A percentile compares a stretch with the other conserved stretches of the same genome.
Evolutionary conservation across 1,284 basidiomycete species (phyloP).

Genomic region (Ceratobasidium sp.): DNA sequence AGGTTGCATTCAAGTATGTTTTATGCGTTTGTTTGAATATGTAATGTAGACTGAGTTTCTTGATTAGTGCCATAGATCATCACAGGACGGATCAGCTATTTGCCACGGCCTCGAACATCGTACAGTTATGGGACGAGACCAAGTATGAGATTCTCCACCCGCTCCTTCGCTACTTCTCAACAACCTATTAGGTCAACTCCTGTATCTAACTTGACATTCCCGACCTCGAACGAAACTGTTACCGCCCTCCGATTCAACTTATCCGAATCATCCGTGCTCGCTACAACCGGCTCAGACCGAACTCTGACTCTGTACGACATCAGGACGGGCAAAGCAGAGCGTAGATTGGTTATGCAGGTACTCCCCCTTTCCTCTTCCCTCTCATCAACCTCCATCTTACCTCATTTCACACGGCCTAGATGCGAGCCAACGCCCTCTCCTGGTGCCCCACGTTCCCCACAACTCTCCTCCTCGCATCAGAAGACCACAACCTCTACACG

Average conservation of each 20-base stretch:
- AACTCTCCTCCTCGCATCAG: slow-evolving; percentile 89
- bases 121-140: slow-evolving; percentile 98
- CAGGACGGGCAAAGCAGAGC: slow-evolving; percentile 93
- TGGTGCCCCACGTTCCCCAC: slow-evolving; percentile 99
- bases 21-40: neutral
- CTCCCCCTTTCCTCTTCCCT: slow-evolving; percentile 48
- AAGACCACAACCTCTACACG: slow-evolving; percentile 98
- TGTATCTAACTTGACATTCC: slow-evolving; percentile 85
- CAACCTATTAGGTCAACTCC: slow-evolving; percentile 68
- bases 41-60: slow-evolving; percentile 42
- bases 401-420: slow-evolving; percentile 60
- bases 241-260: slow-evolving; percentile 92
- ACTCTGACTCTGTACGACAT: slow-evolving; percentile 98
- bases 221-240: slow-evolving; percentile 87
- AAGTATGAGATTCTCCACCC: slow-evolving; percentile 67
- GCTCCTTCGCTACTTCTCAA: neutral
- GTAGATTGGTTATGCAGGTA: slow-evolving; percentile 90
- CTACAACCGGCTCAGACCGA: slow-evolving; percentile 92
- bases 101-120: slow-evolving; percentile 91
- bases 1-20: slow-evolving; percentile 86
- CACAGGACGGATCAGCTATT: slow-evolving; percentile 90
- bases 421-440: slow-evolving; percentile 88
- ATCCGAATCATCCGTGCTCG: slow-evolving; percentile 92
- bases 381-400: slow-evolving; percentile 12
- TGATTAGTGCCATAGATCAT: slow-evolving; percentile 85